Conservation (phyloP, 192 early-diverging fungal genomes). For the Dissophora ornata region DNA sequence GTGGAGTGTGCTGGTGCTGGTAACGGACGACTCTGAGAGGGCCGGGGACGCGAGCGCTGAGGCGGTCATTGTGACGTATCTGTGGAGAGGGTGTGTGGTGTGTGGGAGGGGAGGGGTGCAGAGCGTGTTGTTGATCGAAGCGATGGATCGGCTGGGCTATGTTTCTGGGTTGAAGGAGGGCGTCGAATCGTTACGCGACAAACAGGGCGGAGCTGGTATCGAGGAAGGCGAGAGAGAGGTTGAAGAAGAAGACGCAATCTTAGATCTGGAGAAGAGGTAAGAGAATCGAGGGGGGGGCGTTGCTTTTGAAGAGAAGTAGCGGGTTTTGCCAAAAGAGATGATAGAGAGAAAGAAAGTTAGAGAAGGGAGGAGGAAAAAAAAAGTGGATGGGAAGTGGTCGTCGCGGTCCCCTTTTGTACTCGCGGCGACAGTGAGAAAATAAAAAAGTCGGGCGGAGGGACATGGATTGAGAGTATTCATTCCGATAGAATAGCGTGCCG, state of each 20-base stretch:
- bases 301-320: constrained; percentile 1
- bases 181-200: neutral
- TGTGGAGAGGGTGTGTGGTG: neutral
- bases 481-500: no score
- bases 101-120: no score
- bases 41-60: constrained; percentile 45
- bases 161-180: no score
- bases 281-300: neutral
- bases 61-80: constrained; percentile 42
- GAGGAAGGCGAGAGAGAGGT: no score
- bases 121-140: no score
- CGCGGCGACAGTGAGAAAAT: no score
- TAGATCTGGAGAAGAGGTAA: neutral
- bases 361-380: neutral
- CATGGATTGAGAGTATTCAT: no score
- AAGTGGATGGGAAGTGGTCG: neutral
- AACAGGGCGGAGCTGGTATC: no score
- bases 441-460: no score
- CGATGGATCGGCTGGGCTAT: no score
- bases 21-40: constrained; percentile 29
- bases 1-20: neutral
- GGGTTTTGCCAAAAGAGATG: neutral
- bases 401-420: neutral
- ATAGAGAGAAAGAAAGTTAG: constrained; percentile 7
- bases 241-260: no score